phyloP scores from a whole-genome alignment of 805 yeast genomes.

The Barnettozyma sucrosica region DNA sequence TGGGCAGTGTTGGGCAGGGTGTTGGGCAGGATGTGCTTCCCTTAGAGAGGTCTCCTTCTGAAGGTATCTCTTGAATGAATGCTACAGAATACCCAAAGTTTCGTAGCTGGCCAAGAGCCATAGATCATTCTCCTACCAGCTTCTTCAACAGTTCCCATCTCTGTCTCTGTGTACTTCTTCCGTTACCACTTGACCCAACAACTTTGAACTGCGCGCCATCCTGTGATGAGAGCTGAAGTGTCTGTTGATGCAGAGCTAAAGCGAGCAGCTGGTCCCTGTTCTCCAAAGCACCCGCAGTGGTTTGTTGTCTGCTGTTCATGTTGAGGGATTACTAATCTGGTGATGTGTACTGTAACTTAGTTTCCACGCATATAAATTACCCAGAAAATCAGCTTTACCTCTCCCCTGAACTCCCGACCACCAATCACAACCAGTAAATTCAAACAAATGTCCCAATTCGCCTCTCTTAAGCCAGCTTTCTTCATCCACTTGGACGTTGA shows the following conservation, averaged over 20 bases:
- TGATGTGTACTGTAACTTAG: not conserved
- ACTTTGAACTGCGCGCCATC: not conserved
- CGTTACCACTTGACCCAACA: not conserved
- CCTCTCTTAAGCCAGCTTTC: slow-evolving; percentile 31
- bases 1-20: too few species aligned
- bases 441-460: slow-evolving; percentile 6
- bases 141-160: slow-evolving; percentile 1
- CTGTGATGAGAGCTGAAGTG: not conserved
- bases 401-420: not conserved
- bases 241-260: not conserved
- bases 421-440: not conserved
- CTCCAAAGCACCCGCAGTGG: slow-evolving; percentile 1
- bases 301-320: not conserved
- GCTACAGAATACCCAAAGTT: too few species aligned
- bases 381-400: too few species aligned
- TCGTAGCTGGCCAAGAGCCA: too few species aligned
- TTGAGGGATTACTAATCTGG: not conserved
- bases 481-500: slow-evolving; percentile 31
- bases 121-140: not conserved
- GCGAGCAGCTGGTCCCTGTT: slow-evolving; percentile 6
- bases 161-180: slow-evolving; percentile 2
- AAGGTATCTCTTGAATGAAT: too few species aligned
- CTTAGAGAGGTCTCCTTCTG: too few species aligned
- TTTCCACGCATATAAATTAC: too few species aligned
- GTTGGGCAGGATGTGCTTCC: too few species aligned